phyloP scores from a whole-genome alignment of 2,329 filamentous ascomycete species.

The Scortechinia acanthostroma region DNA sequence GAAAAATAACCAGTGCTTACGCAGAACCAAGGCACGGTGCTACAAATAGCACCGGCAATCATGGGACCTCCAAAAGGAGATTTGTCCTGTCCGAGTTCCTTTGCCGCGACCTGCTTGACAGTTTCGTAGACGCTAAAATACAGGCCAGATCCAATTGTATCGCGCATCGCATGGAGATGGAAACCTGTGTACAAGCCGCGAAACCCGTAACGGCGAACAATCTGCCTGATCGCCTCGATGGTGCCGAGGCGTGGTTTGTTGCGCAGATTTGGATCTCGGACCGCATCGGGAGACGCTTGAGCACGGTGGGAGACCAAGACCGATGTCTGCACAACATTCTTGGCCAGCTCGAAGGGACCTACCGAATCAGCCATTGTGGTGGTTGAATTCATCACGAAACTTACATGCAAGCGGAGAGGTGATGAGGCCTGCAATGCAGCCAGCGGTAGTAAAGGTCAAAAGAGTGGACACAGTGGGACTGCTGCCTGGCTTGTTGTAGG shows the following conservation, averaged over 20 bases:
- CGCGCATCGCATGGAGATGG: slow-evolving; percentile 29
- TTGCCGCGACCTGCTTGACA: slow-evolving; percentile 32
- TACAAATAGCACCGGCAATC: slow-evolving; percentile 33
- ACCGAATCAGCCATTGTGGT: not conserved
- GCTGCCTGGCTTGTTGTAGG: slow-evolving; percentile 29
- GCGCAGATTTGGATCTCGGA: slow-evolving; percentile 20
- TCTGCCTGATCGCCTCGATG: slow-evolving; percentile 27
- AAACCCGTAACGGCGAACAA: slow-evolving; percentile 29
- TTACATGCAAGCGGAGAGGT: slow-evolving; percentile 31
- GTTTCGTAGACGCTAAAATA: slow-evolving; percentile 37
- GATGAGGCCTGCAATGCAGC: slow-evolving; percentile 27
- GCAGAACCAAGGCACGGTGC: slow-evolving; percentile 34
- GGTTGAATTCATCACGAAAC: slow-evolving; percentile 7
- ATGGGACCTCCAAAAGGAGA: slow-evolving; percentile 28
- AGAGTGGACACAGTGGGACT: slow-evolving; percentile 27
- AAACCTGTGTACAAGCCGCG: slow-evolving; percentile 34
- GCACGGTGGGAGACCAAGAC: slow-evolving; percentile 31
- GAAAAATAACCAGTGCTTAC: slow-evolving; percentile 18
- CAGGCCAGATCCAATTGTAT: slow-evolving; percentile 31
- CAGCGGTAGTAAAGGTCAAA: slow-evolving; percentile 29
- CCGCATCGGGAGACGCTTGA: slow-evolving; percentile 21
- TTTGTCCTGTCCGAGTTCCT: slow-evolving; percentile 28
- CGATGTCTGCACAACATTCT: slow-evolving; percentile 37
- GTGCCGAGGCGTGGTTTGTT: slow-evolving; percentile 27
- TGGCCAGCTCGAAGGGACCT: slow-evolving; percentile 36